Conservation (phyloP, 2,329 filamentous ascomycete genomes). For the Alternaria longipes region DNA sequence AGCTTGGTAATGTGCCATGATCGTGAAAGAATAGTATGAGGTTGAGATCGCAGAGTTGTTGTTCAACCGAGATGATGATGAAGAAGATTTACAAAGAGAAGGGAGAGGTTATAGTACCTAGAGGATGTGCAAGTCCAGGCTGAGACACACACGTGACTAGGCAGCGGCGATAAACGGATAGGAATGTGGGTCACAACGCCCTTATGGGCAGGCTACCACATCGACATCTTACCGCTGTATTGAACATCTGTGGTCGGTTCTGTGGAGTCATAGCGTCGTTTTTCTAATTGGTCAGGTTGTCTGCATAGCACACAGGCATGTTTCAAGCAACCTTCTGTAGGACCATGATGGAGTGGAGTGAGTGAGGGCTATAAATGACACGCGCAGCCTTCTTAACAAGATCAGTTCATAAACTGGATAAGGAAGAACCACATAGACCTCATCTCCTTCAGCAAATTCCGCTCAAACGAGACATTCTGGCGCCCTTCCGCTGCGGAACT, state of each 20-base stretch:
- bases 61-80: not conserved
- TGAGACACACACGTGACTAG: conserved; percentile 1
- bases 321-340: too few relatives aligned
- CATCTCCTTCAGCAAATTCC: not conserved
- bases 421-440: not conserved
- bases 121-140: not conserved
- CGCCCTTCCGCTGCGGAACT: not conserved
- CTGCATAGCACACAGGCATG: too few relatives aligned
- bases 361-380: too few relatives aligned
- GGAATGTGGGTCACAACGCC: not conserved
- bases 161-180: not conserved
- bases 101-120: not conserved
- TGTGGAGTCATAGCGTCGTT: not conserved
- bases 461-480: not conserved
- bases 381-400: too few relatives aligned
- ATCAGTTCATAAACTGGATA: too few relatives aligned
- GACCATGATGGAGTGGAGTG: too few relatives aligned
- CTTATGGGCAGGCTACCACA: not conserved
- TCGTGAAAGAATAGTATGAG: not conserved
- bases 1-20: not conserved
- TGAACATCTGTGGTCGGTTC: not conserved
- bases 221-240: not conserved
- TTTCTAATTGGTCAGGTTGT: too few relatives aligned
- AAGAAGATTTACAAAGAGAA: not conserved
- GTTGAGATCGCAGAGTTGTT: not conserved